phyloP scores from a whole-genome alignment of 495 filamentous ascomycete genomes.

The Copromyces sp. region DNA sequence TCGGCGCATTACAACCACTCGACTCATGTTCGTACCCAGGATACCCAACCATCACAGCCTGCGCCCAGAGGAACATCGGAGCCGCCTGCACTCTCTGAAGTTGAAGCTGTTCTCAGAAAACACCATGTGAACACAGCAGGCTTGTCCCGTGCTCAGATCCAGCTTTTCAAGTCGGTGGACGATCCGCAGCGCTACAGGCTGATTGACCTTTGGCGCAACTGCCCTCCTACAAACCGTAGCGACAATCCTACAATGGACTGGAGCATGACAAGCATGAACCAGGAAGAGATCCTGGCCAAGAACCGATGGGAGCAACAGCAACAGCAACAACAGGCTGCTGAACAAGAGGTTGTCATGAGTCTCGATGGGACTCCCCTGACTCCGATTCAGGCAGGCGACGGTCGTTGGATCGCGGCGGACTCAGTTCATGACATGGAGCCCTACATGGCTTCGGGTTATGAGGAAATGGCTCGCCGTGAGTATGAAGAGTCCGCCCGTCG shows the following conservation, averaged over 20 bases:
- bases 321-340: slow-evolving; percentile 15
- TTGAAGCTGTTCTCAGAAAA: slow-evolving; percentile 27
- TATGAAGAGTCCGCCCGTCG: slow-evolving; percentile 33
- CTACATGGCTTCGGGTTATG: slow-evolving; percentile 63
- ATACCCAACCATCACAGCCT: slow-evolving; percentile 16
- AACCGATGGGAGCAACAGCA: slow-evolving; percentile 42
- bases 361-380: slow-evolving; percentile 42
- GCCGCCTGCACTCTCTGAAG: slow-evolving; percentile 31
- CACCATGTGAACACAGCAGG: slow-evolving; percentile 46
- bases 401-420: slow-evolving; percentile 33
- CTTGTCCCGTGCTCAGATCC: slow-evolving; percentile 47
- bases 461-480: slow-evolving; percentile 40
- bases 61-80: slow-evolving; percentile 36
- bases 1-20: slow-evolving; percentile 72
- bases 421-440: slow-evolving; percentile 40
- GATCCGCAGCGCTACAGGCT: slow-evolving; percentile 47
- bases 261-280: slow-evolving; percentile 38
- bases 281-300: slow-evolving; percentile 39
- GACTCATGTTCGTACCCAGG: slow-evolving; percentile 37
- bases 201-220: slow-evolving; percentile 58
- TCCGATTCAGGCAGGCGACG: slow-evolving; percentile 38
- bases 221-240: slow-evolving; percentile 31
- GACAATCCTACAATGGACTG: slow-evolving; percentile 36
- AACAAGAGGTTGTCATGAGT: slow-evolving; percentile 25
- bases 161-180: slow-evolving; percentile 51